These are phyloP conservation scores for Ceratocystis huliohia DNA, from an alignment of 2,329 filamentous ascomycete species.

Conservation along the genomic window DNA sequence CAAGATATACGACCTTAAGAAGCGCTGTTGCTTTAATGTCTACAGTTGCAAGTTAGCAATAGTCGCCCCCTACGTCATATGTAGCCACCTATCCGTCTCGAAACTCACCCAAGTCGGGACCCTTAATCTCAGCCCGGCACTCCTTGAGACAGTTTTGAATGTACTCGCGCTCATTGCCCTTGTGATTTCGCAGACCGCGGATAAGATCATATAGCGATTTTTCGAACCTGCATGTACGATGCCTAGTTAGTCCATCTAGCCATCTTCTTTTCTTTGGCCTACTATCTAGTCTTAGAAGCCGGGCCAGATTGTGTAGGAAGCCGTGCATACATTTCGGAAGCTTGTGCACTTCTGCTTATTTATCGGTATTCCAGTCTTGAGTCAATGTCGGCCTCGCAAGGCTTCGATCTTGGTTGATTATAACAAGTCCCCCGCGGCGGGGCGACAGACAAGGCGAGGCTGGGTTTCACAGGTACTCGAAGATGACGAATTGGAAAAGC, in stretches of 20 bases:
- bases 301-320: constrained; percentile 22
- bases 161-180: constrained; percentile 88
- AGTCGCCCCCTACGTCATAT: neutral
- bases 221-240: constrained; percentile 63
- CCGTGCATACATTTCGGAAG: neutral
- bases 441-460: neutral
- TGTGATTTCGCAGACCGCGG: constrained; percentile 85
- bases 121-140: constrained; percentile 84
- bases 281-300: constrained; percentile 22
- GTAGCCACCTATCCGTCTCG: too few species aligned
- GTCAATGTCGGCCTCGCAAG: neutral
- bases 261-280: neutral
- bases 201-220: constrained; percentile 99
- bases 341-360: neutral
- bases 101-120: constrained; percentile 74
- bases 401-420: neutral
- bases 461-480: neutral
- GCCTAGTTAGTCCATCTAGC: neutral
- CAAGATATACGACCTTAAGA: constrained; percentile 89
- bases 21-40: constrained; percentile 94
- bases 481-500: neutral
- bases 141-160: constrained; percentile 88
- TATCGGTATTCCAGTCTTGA: neutral
- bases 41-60: constrained; percentile 26
- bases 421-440: constrained; percentile 7